Percentiles rank a stretch among this genome's conserved stretches.
Evolutionary conservation across 2,329 filamentous ascomycete genomes (phyloP).

Genomic region (Cladophialophora exuberans): DNA sequence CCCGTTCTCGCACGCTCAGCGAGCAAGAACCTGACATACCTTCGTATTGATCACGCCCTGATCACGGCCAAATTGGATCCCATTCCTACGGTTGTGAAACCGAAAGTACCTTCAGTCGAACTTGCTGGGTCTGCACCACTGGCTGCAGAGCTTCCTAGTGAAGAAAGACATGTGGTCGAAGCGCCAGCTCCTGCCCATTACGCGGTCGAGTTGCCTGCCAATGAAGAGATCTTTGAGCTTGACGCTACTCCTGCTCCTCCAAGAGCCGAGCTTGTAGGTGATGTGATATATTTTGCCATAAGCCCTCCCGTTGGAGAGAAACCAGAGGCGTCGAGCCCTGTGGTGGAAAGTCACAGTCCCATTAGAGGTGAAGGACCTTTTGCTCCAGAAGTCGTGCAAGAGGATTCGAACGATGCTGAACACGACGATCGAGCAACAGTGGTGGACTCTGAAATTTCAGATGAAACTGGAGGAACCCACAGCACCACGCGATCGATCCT

Average conservation of each 20-base stretch:
- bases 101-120: conserved; percentile 19
- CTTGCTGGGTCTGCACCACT: conserved; percentile 24
- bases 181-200: conserved; percentile 27
- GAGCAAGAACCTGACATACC: conserved; percentile 54
- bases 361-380: conserved; percentile 33
- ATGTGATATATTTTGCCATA: conserved; percentile 40
- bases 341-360: conserved; percentile 23
- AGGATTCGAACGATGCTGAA: conserved; percentile 1
- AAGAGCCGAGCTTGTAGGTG: conserved; percentile 41
- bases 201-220: conserved; percentile 40
- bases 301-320: conserved; percentile 41
- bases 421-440: conserved; percentile 20
- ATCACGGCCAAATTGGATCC: conserved; percentile 50
- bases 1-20: conserved; percentile 53
- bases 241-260: conserved; percentile 39
- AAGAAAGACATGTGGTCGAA: conserved; percentile 38
- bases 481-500: conserved; percentile 25
- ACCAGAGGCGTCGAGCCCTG: conserved; percentile 32
- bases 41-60: conserved; percentile 60
- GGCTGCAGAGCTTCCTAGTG: conserved; percentile 36
- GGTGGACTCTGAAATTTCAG: conserved; percentile 26
- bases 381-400: conserved; percentile 31
- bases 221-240: conserved; percentile 43
- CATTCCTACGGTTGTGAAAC: conserved; percentile 5
- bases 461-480: conserved; percentile 30